phyloP scores from a whole-genome alignment of 2,329 filamentous ascomycete species.

The Stemphylium vesicarium region DNA sequence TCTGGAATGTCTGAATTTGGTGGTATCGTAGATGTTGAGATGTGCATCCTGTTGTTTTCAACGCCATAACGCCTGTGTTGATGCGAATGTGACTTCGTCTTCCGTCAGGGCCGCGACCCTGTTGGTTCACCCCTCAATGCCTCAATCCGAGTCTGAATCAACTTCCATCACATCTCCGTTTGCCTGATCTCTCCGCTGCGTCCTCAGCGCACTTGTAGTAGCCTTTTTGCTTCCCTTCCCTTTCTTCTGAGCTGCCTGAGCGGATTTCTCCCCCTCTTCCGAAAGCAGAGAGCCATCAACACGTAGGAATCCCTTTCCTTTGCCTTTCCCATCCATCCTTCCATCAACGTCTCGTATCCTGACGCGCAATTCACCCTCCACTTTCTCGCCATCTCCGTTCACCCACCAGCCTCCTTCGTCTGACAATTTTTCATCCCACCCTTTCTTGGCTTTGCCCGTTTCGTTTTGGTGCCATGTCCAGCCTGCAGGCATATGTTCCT shows the following conservation, averaged over 20 bases:
- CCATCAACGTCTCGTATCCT: constrained; percentile 86
- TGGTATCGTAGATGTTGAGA: constrained; percentile 15
- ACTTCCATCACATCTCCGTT: constrained; percentile 17
- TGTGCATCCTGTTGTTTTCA: constrained; percentile 8
- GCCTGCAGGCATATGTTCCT: constrained; percentile 72
- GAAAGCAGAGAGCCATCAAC: constrained; percentile 87
- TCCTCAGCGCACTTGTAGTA: constrained; percentile 7
- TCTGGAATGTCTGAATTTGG: constrained; percentile 8
- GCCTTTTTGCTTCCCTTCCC: constrained; percentile 20
- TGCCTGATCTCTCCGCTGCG: constrained; percentile 1
- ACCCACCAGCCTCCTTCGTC: constrained; percentile 74
- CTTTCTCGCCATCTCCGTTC: constrained; percentile 67
- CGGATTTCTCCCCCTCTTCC: constrained; percentile 65
- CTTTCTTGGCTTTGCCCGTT: constrained; percentile 27
- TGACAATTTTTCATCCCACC: constrained; percentile 34
- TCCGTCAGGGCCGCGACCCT: neutral
- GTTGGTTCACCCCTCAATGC: neutral
- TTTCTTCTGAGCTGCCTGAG: constrained; percentile 7
- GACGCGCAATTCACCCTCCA: constrained; percentile 67
- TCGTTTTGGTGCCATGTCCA: constrained; percentile 72
- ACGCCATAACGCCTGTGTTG: constrained; percentile 13
- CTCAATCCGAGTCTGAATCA: constrained; percentile 4
- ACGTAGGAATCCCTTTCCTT: constrained; percentile 77
- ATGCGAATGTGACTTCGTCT: constrained; percentile 1
- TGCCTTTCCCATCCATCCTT: constrained; percentile 66